Conservation (phyloP, 2,329 filamentous ascomycete species). For the Periconia macrospinosa region DNA sequence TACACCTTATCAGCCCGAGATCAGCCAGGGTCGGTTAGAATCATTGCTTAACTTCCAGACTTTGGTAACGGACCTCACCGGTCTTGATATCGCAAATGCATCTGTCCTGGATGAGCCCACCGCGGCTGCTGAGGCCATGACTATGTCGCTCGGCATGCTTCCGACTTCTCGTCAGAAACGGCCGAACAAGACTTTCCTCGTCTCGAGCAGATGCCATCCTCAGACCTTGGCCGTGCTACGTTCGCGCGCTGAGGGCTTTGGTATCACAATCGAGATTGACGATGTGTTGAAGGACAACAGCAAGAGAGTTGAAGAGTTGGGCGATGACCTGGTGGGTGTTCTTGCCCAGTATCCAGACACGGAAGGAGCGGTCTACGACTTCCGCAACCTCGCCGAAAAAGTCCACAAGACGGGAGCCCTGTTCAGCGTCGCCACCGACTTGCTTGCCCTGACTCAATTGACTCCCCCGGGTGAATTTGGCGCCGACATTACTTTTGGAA, state of each 20-base stretch:
- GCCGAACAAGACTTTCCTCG: slow-evolving; percentile 77
- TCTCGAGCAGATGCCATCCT: slow-evolving; percentile 79
- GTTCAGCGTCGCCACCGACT: slow-evolving; percentile 85
- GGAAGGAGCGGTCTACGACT: slow-evolving; percentile 77
- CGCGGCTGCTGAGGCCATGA: slow-evolving; percentile 94
- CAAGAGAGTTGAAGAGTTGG: slow-evolving; percentile 70
- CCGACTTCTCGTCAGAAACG: slow-evolving; percentile 72
- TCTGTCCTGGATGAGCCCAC: slow-evolving; percentile 90
- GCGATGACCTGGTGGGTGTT: slow-evolving; percentile 82
- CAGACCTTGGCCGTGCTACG: slow-evolving; percentile 83
- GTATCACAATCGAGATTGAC: slow-evolving; percentile 73
- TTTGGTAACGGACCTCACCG: slow-evolving; percentile 84
- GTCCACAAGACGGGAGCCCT: slow-evolving; percentile 78
- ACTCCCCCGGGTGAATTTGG: slow-evolving; percentile 93
- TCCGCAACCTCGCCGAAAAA: slow-evolving; percentile 70
- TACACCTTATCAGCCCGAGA: slow-evolving; percentile 95
- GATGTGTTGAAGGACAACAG: slow-evolving; percentile 70
- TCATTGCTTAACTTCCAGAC: slow-evolving; percentile 96
- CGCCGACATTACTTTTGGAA: slow-evolving; percentile 93
- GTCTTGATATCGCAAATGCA: slow-evolving; percentile 84
- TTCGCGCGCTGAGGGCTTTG: slow-evolving; percentile 88
- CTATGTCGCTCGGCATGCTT: slow-evolving; percentile 78
- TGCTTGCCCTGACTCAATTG: slow-evolving; percentile 82
- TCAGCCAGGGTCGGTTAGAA: slow-evolving; percentile 91
- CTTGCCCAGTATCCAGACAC: slow-evolving; percentile 96